These are phyloP conservation scores for Calophaca sinica DNA, from an alignment of 306 rosid species.

Conservation along the genomic window DNA sequence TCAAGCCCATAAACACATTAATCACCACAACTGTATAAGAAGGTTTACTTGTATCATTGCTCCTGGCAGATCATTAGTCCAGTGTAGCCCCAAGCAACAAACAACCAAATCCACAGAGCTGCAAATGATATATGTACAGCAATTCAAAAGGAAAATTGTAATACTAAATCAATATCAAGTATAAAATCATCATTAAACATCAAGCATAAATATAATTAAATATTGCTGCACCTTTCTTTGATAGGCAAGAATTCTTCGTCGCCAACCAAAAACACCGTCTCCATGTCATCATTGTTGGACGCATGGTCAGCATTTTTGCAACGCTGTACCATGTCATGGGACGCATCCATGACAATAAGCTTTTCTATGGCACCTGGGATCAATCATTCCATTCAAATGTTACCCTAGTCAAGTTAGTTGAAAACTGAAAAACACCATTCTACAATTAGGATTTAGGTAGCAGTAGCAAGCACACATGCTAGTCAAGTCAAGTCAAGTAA, in stretches of 20 bases:
- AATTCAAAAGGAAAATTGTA: slow-evolving; percentile 32
- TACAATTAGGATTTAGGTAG: background rate
- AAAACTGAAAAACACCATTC: background rate
- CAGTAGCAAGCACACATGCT: slow-evolving; percentile 17
- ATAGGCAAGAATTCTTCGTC: slow-evolving; percentile 93
- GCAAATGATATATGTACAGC: slow-evolving; percentile 45
- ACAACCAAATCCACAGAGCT: slow-evolving; percentile 90
- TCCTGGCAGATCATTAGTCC: slow-evolving; percentile 99
- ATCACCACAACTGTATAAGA: background rate
- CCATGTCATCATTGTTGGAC: slow-evolving; percentile 46
- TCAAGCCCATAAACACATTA: background rate
- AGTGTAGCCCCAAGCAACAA: slow-evolving; percentile 95
- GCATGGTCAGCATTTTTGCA: slow-evolving; percentile 62
- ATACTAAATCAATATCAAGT: slow-evolving; percentile 29
- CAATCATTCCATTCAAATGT: slow-evolving; percentile 7
- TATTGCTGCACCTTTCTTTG: slow-evolving; percentile 68
- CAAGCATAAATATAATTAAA: slow-evolving; percentile 16
- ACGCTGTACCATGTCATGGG: slow-evolving; percentile 73
- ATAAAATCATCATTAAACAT: background rate
- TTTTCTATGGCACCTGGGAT: slow-evolving; percentile 75
- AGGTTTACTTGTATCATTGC: slow-evolving; percentile 89
- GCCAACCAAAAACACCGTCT: slow-evolving; percentile 73
- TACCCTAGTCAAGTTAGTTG: background rate
- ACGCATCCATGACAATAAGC: slow-evolving; percentile 85
- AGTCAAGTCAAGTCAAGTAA: background rate